phyloP scores from a whole-genome alignment of 169 alveolate genomes.

The Cryptosporidium andersoni region DNA sequence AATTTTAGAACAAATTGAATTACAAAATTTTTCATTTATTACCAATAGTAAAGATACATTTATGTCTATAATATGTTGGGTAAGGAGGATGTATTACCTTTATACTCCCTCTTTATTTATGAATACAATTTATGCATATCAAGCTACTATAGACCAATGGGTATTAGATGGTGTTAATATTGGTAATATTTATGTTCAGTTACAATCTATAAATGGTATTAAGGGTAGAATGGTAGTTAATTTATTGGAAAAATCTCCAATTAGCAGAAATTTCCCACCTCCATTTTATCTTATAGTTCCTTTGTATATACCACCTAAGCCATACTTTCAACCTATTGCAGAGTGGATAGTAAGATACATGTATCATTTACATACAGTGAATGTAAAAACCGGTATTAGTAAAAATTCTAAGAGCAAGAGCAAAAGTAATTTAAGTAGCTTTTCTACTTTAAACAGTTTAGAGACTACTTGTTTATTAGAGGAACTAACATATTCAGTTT shows the following conservation, averaged over 20 bases:
- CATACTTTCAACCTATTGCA: constrained; percentile 69
- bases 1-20: constrained; percentile 17
- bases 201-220: constrained; percentile 32
- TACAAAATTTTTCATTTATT: constrained; percentile 23
- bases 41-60: constrained; percentile 61
- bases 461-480: constrained; percentile 53
- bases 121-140: constrained; percentile 46
- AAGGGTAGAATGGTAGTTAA: constrained; percentile 47
- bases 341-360: constrained; percentile 64
- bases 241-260: constrained; percentile 24
- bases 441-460: constrained; percentile 13
- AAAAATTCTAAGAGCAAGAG: not conserved
- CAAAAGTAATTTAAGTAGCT: constrained; percentile 7
- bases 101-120: constrained; percentile 59
- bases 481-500: constrained; percentile 48
- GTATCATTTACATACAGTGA: constrained; percentile 21
- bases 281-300: constrained; percentile 31
- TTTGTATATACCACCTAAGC: constrained; percentile 53
- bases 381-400: not conserved
- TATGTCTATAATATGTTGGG: constrained; percentile 64
- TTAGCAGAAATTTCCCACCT: constrained; percentile 39
- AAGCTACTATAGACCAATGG: constrained; percentile 43
- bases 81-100: constrained; percentile 47
- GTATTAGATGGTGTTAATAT: constrained; percentile 45
- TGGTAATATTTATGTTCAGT: constrained; percentile 56